Evolutionary conservation across 2,329 filamentous ascomycete species (phyloP).

Genomic region (Clarireedia homoeocarpa): DNA sequence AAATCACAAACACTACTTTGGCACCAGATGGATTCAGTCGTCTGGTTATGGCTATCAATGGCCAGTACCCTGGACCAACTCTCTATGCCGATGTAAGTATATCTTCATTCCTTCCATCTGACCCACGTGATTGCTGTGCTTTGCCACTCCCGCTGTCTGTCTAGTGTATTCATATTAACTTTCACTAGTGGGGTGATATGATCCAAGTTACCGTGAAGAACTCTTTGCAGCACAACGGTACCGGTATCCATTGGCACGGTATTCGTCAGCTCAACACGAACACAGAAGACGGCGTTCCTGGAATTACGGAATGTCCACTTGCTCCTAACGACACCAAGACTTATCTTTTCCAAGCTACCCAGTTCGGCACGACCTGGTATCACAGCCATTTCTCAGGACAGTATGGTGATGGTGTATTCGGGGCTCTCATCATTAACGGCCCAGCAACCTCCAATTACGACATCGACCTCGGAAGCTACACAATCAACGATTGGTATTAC

Average conservation of each 20-base stretch:
- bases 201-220: constrained; percentile 23
- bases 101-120: neutral
- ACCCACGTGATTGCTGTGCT: neutral
- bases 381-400: constrained; percentile 48
- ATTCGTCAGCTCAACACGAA: constrained; percentile 34
- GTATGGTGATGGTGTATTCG: constrained; percentile 44
- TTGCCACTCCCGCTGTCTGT: too few relatives aligned
- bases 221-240: constrained; percentile 29
- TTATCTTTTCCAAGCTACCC: constrained; percentile 25
- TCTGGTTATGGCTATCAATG: constrained; percentile 42
- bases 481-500: constrained; percentile 13
- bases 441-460: constrained; percentile 26
- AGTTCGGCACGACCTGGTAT: constrained; percentile 31
- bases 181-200: constrained; percentile 25
- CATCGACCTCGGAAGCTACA: constrained; percentile 13
- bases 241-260: constrained; percentile 39
- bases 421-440: constrained; percentile 24
- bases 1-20: constrained; percentile 21
- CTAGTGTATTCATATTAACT: neutral
- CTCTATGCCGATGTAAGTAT: constrained; percentile 18
- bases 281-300: constrained; percentile 35
- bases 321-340: constrained; percentile 40
- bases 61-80: constrained; percentile 26
- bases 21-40: constrained; percentile 34
- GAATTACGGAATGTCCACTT: constrained; percentile 23